Conservation (phyloP, 106 monocot genomes). For the Apostasia shenzhenica region DNA sequence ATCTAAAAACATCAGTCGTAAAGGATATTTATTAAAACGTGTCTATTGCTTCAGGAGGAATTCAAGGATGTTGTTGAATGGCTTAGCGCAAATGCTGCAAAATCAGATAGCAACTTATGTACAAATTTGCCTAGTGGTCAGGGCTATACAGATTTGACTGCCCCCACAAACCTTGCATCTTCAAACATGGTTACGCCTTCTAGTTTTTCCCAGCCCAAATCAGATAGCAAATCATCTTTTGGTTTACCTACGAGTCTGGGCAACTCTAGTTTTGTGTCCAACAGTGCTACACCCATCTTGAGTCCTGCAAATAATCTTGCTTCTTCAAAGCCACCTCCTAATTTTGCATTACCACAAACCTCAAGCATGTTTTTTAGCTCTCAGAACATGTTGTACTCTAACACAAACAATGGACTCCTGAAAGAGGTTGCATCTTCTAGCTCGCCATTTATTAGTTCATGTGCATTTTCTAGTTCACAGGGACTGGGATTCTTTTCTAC, state of each 20-base stretch:
- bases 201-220: background rate
- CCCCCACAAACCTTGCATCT: background rate
- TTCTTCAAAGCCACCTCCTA: background rate
- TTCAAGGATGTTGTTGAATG: conserved; percentile 93
- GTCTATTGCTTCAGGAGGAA: conserved; percentile 53
- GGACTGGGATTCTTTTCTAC: conserved; percentile 36
- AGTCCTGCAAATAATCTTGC: background rate
- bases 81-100: conserved; percentile 58
- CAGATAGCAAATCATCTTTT: background rate
- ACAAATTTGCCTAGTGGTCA: conserved; percentile 16
- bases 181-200: background rate
- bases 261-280: background rate
- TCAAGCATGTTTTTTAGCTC: conserved; percentile 2
- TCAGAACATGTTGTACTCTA: conserved; percentile 7
- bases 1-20: too few relatives aligned
- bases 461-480: conserved; percentile 21
- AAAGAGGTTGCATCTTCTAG: conserved; percentile 13
- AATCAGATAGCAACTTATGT: conserved; percentile 15
- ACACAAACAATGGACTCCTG: conserved; percentile 17
- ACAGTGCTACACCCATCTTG: background rate
- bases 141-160: conserved; percentile 6
- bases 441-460: conserved; percentile 13
- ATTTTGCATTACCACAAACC: background rate
- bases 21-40: background rate
- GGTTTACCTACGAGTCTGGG: background rate